Base-by-base conservation (phyloP, 2,329 filamentous ascomycete species). In the Apiospora hydei region DNA sequence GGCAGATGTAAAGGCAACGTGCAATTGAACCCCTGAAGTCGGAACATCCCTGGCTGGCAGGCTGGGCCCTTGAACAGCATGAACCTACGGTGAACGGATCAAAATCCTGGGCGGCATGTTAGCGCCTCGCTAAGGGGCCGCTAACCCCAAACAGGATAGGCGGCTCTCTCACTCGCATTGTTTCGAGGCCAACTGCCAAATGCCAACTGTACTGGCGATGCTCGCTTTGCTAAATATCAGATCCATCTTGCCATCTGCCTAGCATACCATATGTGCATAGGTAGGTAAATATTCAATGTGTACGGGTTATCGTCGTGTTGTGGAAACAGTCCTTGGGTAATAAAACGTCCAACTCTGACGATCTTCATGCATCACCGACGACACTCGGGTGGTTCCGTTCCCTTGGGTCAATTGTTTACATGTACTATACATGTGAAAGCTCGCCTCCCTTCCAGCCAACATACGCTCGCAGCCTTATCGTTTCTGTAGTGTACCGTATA, bases 21-120 rank as follows among this genome's bases (percentile, higher is more conserved):
- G 11, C 11, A 66, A 46, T 67, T 30, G 64, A 44, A 67, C 64
- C 64, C 64, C 64, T 67, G 64, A 67, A 44, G 64, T 26, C 64
- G 64, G 64, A 46, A 67, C 43, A 67, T 46, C 64, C 41, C 64
- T 38, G 30, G 61, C 34, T 53, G 46, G 21, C 46, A 21, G 47
- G 24, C 13, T 53, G 53, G 53, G 53, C 30, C 57, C 57, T 24
- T 64, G 18, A 64, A 41, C 16, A 18, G 14, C 14, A 34, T 38
- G 57, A 64, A 64, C 57, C 57, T 64, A 64, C 57, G 57, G 57
- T 64, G 57, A 64, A 64, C 57, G 57, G 18, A 64, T 64, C 57
- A 41, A 41, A 64, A 64, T 41, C 57, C 57, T 41, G 41, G 16
- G 16, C 14, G 26, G 7, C 53, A 10, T 34, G 53, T 30, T 61